Conservation (phyloP, 1,284 basidiomycete genomes). For the Malassezia dermatis region DNA sequence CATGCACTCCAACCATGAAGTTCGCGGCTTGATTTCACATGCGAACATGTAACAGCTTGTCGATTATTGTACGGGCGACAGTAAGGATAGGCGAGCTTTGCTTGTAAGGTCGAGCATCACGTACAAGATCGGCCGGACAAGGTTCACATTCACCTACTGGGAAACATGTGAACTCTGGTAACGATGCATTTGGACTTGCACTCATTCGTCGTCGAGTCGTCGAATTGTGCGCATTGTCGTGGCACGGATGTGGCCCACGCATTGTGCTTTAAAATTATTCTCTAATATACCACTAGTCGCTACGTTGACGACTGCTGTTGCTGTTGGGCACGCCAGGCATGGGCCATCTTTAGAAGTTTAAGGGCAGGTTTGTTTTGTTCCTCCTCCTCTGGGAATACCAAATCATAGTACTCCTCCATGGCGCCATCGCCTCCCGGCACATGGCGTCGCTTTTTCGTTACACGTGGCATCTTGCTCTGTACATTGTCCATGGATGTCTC, state of each 20-base stretch:
- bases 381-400: constrained; percentile 46
- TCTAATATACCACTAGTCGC: not conserved
- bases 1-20: constrained; percentile 15
- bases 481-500: constrained; percentile 59
- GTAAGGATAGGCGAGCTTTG: constrained; percentile 22
- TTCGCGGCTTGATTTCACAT: not conserved
- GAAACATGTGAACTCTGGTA: constrained; percentile 17
- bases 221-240: not conserved
- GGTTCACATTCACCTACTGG: constrained; percentile 21
- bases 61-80: constrained; percentile 38
- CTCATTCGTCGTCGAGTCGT: not conserved
- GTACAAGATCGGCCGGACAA: constrained; percentile 23
- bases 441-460: constrained; percentile 59
- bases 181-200: not conserved
- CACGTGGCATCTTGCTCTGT: constrained; percentile 77
- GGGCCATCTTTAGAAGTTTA: constrained; percentile 41
- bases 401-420: constrained; percentile 46
- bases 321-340: constrained; percentile 34
- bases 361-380: constrained; percentile 35
- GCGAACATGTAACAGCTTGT: constrained; percentile 21
- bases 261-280: not conserved
- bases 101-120: not conserved
- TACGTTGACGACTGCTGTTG: not conserved
- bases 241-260: not conserved
- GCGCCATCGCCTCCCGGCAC: constrained; percentile 22